Evolutionary conservation across 495 filamentous ascomycete genomes (phyloP), one percentile per base, ranked within the genome.

Genomic region (Penicillium desertorum): DNA sequence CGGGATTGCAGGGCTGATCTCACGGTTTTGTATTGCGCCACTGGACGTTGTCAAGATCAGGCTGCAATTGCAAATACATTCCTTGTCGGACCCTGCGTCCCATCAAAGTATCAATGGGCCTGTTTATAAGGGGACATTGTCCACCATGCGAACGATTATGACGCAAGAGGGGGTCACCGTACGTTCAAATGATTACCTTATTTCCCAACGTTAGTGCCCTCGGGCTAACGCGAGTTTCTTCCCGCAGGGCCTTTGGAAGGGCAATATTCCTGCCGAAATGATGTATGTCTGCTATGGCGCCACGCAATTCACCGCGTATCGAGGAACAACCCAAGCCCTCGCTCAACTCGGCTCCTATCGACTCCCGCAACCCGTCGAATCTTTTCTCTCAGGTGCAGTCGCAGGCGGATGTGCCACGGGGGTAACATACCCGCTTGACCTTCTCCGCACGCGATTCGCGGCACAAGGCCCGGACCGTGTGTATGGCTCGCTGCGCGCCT

Each of bases 1-100:
- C 60, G 91, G 88, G 16, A 86, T 88, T 54, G 90, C 95, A 48
- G 94, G 94, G 14, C 81, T 98, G 54, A 83, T 98, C 52, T 94
- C 94, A 51, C 86, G 94, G 85, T 97, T 96, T 79, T 85, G 91
- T 64, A 86, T 95, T 71, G 92, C 92, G 49, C 92, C 92, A 54
- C 87, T 97, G 52, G 92, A 97, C 72, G 92, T 97, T 57, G 85
- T 96, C 75, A 97, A 97, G 79, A 96, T 96, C 74, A 88, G 92
- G n/a, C 86, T 96, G 45, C 92, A 96, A 67, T 82, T 96, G 37
- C 91, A 96, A 74, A 85, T 86, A 46, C 88, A 91, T 74, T 90
- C 91, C 17, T 83, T 88, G 56, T 84, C 84, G 52, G 86, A 89
- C 62, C 86, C 88, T 5, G 62, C 79, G 3, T 81, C 82, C 23